phyloP scores from a whole-genome alignment of 805 yeast genomes.

The Suhomyces sp. region DNA sequence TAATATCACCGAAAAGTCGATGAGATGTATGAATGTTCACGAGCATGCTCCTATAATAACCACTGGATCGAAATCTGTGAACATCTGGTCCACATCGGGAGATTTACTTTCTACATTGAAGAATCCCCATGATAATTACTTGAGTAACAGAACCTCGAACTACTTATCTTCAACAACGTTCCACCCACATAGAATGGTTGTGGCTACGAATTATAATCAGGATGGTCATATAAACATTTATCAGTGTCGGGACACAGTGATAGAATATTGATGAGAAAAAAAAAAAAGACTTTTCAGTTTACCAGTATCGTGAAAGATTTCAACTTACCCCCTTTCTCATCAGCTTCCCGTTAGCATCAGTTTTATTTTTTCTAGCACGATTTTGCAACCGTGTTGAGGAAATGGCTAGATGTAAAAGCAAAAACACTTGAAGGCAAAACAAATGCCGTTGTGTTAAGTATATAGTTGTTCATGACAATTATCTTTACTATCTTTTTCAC shows the following conservation, averaged over 20 bases:
- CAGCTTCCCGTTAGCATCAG: too few species aligned
- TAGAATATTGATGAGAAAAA: conserved; percentile 27
- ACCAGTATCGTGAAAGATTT: too few species aligned
- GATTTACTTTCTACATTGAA: conserved; percentile 63
- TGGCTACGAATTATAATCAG: conserved; percentile 82
- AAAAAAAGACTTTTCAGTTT: too few species aligned
- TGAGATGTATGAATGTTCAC: conserved; percentile 76
- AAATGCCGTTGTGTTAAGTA: too few species aligned
- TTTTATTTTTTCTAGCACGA: too few species aligned
- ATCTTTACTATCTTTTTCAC: too few species aligned
- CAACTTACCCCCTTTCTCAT: too few species aligned
- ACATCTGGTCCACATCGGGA: conserved; percentile 85
- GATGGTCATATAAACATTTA: conserved; percentile 70
- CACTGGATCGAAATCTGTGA: conserved; percentile 77
- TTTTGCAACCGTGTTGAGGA: too few species aligned
- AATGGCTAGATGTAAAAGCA: too few species aligned
- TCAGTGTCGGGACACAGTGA: conserved; percentile 36
- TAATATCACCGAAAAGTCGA: conserved; percentile 47
- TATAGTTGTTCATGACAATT: too few species aligned
- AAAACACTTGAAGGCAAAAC: too few species aligned
- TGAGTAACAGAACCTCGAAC: conserved; percentile 45
- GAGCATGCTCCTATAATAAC: conserved; percentile 96
- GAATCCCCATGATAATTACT: conserved; percentile 44
- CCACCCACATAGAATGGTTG: conserved; percentile 93
- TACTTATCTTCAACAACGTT: conserved; percentile 68